phyloP scores from a whole-genome alignment of 805 yeast species.

The Saccharomycodes ludwigii region DNA sequence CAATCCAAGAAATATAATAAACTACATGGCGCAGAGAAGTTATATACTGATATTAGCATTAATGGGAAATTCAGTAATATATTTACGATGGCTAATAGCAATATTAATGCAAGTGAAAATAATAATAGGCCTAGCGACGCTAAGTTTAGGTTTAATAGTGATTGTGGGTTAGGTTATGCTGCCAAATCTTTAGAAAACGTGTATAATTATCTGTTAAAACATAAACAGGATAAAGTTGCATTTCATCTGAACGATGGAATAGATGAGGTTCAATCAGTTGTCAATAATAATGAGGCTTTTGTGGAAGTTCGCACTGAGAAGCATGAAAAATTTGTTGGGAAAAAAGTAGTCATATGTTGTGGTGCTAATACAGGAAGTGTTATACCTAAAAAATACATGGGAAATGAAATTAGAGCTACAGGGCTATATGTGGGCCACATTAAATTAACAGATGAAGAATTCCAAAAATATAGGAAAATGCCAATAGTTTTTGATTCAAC shows the following conservation, averaged over 20 bases:
- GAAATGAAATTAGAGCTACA: slow-evolving; percentile 23
- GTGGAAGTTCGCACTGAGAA: slow-evolving; percentile 15
- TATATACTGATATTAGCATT: slow-evolving; percentile 21
- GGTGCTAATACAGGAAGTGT: slow-evolving; percentile 29
- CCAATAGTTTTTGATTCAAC: slow-evolving; percentile 33
- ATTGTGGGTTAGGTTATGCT: slow-evolving; percentile 32
- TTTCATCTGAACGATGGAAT: slow-evolving; percentile 13
- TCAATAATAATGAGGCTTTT: slow-evolving; percentile 4
- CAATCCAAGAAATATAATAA: no score
- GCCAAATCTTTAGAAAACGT: slow-evolving; percentile 23
- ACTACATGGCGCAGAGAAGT: no score
- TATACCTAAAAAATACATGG: slow-evolving; percentile 22
- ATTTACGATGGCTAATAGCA: no score
- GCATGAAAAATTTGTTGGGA: slow-evolving; percentile 22
- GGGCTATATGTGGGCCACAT: slow-evolving; percentile 29
- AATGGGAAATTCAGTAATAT: slow-evolving; percentile 16
- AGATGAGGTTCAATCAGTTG: no score
- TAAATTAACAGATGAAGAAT: slow-evolving; percentile 25
- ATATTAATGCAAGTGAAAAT: no score
- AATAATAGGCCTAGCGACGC: no score
- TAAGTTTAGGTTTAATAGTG: slow-evolving; percentile 27
- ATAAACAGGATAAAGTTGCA: no score
- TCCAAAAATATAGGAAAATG: slow-evolving; percentile 22
- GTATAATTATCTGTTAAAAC: no score
- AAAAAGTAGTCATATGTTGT: slow-evolving; percentile 22